Base-by-base conservation (phyloP, 148 eudicot species). In the Diospyros kaki region DNA sequence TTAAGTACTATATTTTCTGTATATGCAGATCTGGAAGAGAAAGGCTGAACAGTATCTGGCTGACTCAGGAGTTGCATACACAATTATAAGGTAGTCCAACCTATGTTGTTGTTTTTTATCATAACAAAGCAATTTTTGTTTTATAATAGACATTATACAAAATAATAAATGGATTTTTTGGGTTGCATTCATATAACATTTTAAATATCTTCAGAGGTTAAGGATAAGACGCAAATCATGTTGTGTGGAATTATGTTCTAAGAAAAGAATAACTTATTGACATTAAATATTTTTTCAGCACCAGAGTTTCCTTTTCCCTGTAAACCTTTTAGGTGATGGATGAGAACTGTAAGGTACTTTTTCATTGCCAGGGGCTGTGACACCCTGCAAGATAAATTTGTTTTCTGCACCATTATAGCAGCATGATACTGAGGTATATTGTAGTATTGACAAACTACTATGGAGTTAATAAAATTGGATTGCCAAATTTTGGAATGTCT, bases 31-130 rank as follows among this genome's bases (percentile, higher is more conserved):
- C 41, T 91, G 93, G 97, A 91, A 91, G 85, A 86, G 93, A 78
- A 91, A 91, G 81, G 91, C 93, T 44, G 97, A 91, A 75, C 89
- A 89, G 54, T 91, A 91, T 81, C 76, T 91, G 70, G 90, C 91
- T 70, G 91, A 91, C 66, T 91, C 97, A 74, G 97, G 91, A 76
- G 63, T 91, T 54, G 93, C 93, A 40, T 87, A 91, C 84, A 91
- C 97, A 42, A 89, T 91, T 68, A 89, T 91, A 66, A 88, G 93
- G 97, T 28, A 28, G 28, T 28, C 28, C 28, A 28, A 28, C 28
- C 28, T 28, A 28, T 28, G 28, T 28, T 28, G 28, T 0, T 28
- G 28, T 28, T 18, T 42, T 18, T 60, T 18, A 28, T 60, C 11
- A 12, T 58, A 2, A 59, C 10, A 43, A 54, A 28, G 45, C 4